These are phyloP conservation scores for Byssoonygena ceratinophila DNA, from an alignment of 2,329 filamentous ascomycete genomes.

Conservation along the genomic window DNA sequence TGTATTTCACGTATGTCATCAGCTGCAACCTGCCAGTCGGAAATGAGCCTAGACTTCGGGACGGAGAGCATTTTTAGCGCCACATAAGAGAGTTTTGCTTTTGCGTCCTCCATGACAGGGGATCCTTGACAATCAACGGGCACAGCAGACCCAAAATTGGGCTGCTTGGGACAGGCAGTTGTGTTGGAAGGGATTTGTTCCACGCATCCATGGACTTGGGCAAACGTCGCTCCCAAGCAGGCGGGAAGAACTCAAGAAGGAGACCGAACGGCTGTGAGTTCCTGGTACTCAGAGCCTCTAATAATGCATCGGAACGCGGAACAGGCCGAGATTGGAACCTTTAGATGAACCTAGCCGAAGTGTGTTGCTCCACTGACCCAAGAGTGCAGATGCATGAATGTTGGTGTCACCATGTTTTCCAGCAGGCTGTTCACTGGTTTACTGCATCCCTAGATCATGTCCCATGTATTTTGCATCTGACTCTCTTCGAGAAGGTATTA, in stretches of 20 bases:
- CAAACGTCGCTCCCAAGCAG: not conserved
- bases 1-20: not conserved
- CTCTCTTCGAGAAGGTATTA: too few species aligned
- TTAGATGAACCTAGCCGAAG: too few species aligned
- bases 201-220: not conserved
- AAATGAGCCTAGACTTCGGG: not conserved
- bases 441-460: too few species aligned
- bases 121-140: not conserved
- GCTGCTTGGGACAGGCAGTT: not conserved
- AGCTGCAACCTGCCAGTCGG: too few species aligned
- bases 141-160: not conserved
- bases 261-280: too few species aligned
- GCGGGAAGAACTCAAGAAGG: not conserved
- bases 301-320: not conserved
- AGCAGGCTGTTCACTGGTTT: not conserved
- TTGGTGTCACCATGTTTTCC: too few species aligned
- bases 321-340: not conserved
- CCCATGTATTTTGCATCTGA: too few species aligned
- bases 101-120: not conserved
- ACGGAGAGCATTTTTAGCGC: not conserved
- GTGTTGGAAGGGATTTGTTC: not conserved
- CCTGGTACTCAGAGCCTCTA: too few species aligned
- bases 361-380: not conserved
- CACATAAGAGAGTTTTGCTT: not conserved
- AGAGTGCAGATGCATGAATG: too few species aligned